These are phyloP conservation scores for Gonapodya prolifera DNA, from an alignment of 192 early-diverging fungal species.

Conservation along the genomic window DNA sequence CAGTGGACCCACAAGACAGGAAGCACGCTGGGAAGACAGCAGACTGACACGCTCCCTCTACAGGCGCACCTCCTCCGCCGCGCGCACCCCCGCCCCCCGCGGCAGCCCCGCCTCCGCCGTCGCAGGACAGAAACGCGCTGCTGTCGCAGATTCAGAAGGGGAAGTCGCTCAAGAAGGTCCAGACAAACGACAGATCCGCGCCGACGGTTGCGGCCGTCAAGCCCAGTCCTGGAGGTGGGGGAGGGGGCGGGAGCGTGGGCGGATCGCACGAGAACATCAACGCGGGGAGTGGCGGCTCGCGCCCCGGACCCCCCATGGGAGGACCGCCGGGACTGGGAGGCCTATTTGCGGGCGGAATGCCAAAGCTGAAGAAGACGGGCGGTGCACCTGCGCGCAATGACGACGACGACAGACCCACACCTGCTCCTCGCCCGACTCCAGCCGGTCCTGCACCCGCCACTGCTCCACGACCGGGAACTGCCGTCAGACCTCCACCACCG, in stretches of 20 bases:
- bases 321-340: conserved; percentile 37
- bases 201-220: conserved; percentile 22
- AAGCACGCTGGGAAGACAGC: too few relatives aligned
- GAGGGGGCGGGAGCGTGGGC: conserved; percentile 23
- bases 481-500: conserved; percentile 11
- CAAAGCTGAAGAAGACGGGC: conserved; percentile 38
- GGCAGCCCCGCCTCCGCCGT: conserved; percentile 11
- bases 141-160: conserved; percentile 63
- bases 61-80: conserved; percentile 18
- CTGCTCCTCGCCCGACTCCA: conserved; percentile 7
- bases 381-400: conserved; percentile 14
- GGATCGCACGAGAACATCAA: not conserved
- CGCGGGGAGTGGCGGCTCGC: conserved; percentile 9
- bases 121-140: conserved; percentile 34
- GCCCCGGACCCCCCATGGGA: conserved; percentile 4
- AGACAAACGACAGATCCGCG: conserved; percentile 60
- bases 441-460: conserved; percentile 10
- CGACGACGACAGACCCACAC: conserved; percentile 8
- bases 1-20: too few relatives aligned
- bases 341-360: conserved; percentile 57
- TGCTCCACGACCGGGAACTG: conserved; percentile 7
- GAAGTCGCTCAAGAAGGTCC: conserved; percentile 45
- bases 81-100: conserved; percentile 15
- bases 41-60: not conserved
- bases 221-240: conserved; percentile 16